Evolutionary conservation across 208 protist species (phyloP).

Genomic region (Angomonas ambiguus): DNA sequence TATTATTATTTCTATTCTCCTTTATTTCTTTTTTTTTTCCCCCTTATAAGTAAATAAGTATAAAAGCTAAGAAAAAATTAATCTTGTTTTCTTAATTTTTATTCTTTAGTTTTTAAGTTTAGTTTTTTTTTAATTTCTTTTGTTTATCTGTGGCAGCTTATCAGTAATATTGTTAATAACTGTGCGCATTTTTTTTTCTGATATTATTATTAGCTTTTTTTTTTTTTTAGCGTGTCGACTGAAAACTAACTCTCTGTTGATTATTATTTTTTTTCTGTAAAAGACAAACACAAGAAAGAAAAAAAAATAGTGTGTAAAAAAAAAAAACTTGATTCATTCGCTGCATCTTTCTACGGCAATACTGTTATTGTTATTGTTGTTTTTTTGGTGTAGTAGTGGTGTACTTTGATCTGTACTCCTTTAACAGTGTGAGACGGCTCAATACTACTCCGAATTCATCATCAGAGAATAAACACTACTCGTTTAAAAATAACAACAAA

Average conservation of each 20-base stretch:
- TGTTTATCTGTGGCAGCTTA: not conserved
- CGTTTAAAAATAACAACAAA: too few relatives aligned
- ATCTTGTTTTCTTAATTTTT: constrained; percentile 10
- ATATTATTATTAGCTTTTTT: not conserved
- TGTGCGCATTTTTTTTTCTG: constrained; percentile 11
- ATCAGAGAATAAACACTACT: too few relatives aligned
- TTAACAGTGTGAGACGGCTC: too few relatives aligned
- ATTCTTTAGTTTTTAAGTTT: constrained; percentile 6
- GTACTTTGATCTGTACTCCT: too few relatives aligned
- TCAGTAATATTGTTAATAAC: constrained; percentile 4
- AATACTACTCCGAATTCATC: too few relatives aligned
- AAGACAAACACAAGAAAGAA: not conserved
- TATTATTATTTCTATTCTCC: too few relatives aligned
- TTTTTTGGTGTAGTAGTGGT: too few relatives aligned
- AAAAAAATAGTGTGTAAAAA: not conserved
- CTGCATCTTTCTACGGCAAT: not conserved
- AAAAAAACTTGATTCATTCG: not conserved
- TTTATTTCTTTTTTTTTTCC: too few relatives aligned
- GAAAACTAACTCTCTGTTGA: not conserved
- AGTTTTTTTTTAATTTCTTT: not conserved
- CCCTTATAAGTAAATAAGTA: not conserved
- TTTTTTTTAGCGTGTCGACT: not conserved
- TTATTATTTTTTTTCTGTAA: constrained; percentile 2
- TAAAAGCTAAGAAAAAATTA: not conserved
- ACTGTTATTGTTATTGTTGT: too few relatives aligned